Evolutionary conservation across 768 basidiomycete genomes (phyloP), one percentile per base, ranked within the genome.

Genomic region (Lentinula raphanica): DNA sequence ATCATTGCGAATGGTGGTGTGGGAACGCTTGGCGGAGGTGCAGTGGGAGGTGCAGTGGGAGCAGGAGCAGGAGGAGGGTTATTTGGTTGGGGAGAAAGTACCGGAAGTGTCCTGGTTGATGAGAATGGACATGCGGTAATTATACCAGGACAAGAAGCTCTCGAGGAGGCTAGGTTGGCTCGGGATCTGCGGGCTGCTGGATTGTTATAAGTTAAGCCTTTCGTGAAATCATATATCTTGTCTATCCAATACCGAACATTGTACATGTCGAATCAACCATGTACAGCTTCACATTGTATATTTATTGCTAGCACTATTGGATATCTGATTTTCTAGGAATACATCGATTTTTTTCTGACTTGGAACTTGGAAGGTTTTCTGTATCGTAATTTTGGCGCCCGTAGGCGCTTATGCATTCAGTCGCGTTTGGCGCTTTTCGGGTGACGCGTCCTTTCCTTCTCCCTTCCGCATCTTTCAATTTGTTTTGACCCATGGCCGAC

Each of bases 401-500:
- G n/a, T n/a, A n/a, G n/a, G n/a, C n/a, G n/a, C n/a, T n/a, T n/a
- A n/a, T n/a, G n/a, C n/a, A n/a, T n/a, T n/a, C n/a, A n/a, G n/a
- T n/a, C n/a, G n/a, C n/a, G n/a, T 29, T 32, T 39, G 25, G 58
- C 46, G 29, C 28, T 48, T 9, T 17, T 28, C 5, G 28, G 51
- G 56, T 49, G 57, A 63, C 62, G 62, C 63, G 60, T 66, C 59
- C 45, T 60, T 57, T n/a, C n/a, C n/a, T n/a, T 36, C 5, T 23
- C n/a, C 19, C 2, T 23, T 38, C 15, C 28, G 38, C 19, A 36
- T 38, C 19, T 54, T 48, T 25, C 15, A 35, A 46, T 42, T 35
- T 58, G 65, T n/a, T n/a, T n/a, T n/a, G n/a, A n/a, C n/a, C 62
- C 54, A 94, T 94, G 92, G 82, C 91, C 54, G 90, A 96, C 71